phyloP scores from a whole-genome alignment of 108 stramenopile species.

The Cyclostephanos tholiformis region DNA sequence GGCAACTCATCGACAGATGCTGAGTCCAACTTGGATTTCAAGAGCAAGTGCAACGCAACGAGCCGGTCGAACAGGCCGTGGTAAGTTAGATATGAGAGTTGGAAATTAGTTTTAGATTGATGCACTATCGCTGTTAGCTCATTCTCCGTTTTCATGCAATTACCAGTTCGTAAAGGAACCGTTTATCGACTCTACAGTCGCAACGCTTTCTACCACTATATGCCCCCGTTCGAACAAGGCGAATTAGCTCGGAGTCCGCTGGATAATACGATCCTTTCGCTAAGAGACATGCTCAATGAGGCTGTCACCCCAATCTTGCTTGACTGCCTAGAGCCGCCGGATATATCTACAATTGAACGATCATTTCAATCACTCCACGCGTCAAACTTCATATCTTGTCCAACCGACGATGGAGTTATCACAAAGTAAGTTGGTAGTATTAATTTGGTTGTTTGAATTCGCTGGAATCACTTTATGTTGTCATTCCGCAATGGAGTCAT shows the following conservation, averaged over 20 bases:
- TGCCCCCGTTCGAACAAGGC: constrained; percentile 74
- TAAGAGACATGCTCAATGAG: constrained; percentile 81
- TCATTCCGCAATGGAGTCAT: no score
- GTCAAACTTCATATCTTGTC: constrained; percentile 62
- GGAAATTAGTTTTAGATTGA: not conserved
- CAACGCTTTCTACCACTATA: constrained; percentile 58
- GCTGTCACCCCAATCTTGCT: constrained; percentile 66
- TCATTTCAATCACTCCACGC: constrained; percentile 74
- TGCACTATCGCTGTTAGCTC: not conserved
- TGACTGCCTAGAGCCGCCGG: constrained; percentile 85
- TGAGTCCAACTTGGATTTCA: constrained; percentile 89
- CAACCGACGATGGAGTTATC: constrained; percentile 70
- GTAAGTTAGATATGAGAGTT: not conserved
- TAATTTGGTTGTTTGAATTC: no score
- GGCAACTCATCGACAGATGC: constrained; percentile 72
- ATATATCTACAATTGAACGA: constrained; percentile 68
- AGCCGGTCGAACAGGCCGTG: constrained; percentile 84
- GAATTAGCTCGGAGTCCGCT: constrained; percentile 85
- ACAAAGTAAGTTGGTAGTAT: no score
- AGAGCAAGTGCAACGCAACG: constrained; percentile 90
- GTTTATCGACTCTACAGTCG: constrained; percentile 90
- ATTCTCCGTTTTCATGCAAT: not conserved
- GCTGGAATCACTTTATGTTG: no score
- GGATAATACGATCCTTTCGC: constrained; percentile 71
- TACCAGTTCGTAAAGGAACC: constrained; percentile 85